A percentile compares a stretch with the other conserved stretches of the same genome.
phyloP scores from a whole-genome alignment of 2,329 filamentous ascomycete species.

The Aschersonia sp. region DNA sequence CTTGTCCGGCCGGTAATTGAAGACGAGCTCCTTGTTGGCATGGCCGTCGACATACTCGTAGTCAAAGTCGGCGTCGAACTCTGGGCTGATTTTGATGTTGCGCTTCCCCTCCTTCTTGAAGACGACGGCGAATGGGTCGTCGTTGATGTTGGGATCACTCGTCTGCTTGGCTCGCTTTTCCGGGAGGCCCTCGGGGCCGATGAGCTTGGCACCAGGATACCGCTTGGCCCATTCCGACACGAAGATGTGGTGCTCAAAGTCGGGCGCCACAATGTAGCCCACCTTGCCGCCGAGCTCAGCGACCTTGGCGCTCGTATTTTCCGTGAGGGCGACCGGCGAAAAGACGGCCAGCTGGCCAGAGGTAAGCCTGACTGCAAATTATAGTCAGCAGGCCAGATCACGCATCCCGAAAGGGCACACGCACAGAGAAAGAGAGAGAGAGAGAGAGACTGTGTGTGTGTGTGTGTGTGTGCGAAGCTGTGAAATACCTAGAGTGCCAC shows the following conservation, averaged over 20 bases:
- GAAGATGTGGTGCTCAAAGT: slow-evolving; percentile 93
- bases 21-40: slow-evolving; percentile 75
- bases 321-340: slow-evolving; percentile 77
- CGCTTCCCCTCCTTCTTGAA: slow-evolving; percentile 45
- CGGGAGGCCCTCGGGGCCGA: slow-evolving; percentile 69
- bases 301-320: slow-evolving; percentile 51
- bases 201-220: slow-evolving; percentile 64
- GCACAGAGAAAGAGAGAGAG: background rate
- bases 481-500: slow-evolving; percentile 53
- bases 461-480: slow-evolving; percentile 7
- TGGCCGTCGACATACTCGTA: slow-evolving; percentile 72
- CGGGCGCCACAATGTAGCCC: slow-evolving; percentile 73
- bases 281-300: slow-evolving; percentile 53
- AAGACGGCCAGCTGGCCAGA: slow-evolving; percentile 75
- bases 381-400: background rate
- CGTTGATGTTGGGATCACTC: slow-evolving; percentile 27
- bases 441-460: background rate
- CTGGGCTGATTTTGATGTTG: slow-evolving; percentile 44
- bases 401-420: slow-evolving; percentile 1
- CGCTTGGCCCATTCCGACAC: slow-evolving; percentile 69
- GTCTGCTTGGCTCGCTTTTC: slow-evolving; percentile 60
- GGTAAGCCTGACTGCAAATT: slow-evolving; percentile 52
- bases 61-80: slow-evolving; percentile 80
- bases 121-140: slow-evolving; percentile 49
- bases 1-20: slow-evolving; percentile 64